Evolutionary conservation across 371 early-diverging fungal genomes (phyloP), one percentile per base, ranked within the genome.

Genomic region (Fennellomyces sp.): DNA sequence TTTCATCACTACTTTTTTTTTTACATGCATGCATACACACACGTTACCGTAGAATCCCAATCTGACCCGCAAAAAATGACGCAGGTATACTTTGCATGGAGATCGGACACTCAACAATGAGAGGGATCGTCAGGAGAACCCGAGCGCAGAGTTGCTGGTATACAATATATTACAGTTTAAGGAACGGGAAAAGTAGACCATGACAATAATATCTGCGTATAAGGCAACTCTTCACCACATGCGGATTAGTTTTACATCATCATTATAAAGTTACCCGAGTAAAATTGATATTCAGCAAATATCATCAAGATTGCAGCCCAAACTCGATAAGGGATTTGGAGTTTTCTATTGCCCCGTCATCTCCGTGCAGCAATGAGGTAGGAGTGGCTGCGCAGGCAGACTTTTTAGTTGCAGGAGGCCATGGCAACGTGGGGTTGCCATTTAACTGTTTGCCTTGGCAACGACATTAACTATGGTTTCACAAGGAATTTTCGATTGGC

Each of bases 1-100:
- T 41, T 41, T 41, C 41, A 41, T 41, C 41, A 41, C 19, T 41
- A 41, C 41, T 41, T n/a, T 41, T 41, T 41, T 41, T 41, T 41
- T 15, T 41, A 6, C n/a, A 13, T 41, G 41, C 6, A 41, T 41
- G 35, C 6, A 33, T 33, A 33, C 13, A 33, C 35, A 33, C n/a
- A n/a, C n/a, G n/a, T n/a, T n/a, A n/a, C n/a, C n/a, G n/a, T n/a
- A n/a, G n/a, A n/a, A n/a, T n/a, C n/a, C n/a, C n/a, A n/a, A n/a
- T n/a, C n/a, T n/a, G n/a, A n/a, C n/a, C n/a, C 13, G 35, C 35
- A 33, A 33, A 6, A 8, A 33, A 33, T 8, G 13, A 33, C 6
- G 35, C 35, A 13, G 35, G 35, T 33, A 33, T 33, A 33, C 35
- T n/a, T n/a, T n/a, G n/a, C n/a, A n/a, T n/a, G n/a, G n/a, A n/a